These are phyloP conservation scores for Alternaria angustiovoidea DNA, from an alignment of 2,329 filamentous ascomycete genomes.

Conservation along the genomic window DNA sequence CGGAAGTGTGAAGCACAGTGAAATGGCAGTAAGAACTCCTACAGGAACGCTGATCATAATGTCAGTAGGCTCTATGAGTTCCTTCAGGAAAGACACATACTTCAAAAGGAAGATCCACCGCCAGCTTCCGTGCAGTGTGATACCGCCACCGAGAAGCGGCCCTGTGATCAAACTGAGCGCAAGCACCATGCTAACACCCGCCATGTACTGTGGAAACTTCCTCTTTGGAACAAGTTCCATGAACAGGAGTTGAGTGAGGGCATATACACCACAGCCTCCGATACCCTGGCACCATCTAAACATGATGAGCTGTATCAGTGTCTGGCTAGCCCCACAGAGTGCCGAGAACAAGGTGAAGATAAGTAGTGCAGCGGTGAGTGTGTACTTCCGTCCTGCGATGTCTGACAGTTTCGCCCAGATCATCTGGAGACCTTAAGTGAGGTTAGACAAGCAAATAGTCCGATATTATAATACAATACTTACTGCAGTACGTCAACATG, in stretches of 20 bases:
- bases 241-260: conserved; percentile 39
- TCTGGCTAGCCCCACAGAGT: conserved; percentile 41
- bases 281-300: conserved; percentile 46
- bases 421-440: conserved; percentile 1
- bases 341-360: conserved; percentile 45
- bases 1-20: conserved; percentile 10
- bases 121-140: conserved; percentile 18
- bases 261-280: conserved; percentile 43
- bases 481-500: conserved; percentile 47
- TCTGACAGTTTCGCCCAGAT: conserved; percentile 8
- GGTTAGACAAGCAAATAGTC: background rate
- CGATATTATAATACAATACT: background rate
- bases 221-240: conserved; percentile 37
- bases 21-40: background rate
- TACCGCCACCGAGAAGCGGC: conserved; percentile 23
- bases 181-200: conserved; percentile 13
- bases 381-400: conserved; percentile 20
- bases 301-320: conserved; percentile 44
- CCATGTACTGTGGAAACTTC: conserved; percentile 14
- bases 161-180: conserved; percentile 18
- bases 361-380: background rate
- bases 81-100: conserved; percentile 9
- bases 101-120: conserved; percentile 32
- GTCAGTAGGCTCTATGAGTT: background rate
- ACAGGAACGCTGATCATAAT: conserved; percentile 17